These are phyloP conservation scores for Phytopythium litorale DNA, from an alignment of 352 stramenopile species.

Conservation along the genomic window DNA sequence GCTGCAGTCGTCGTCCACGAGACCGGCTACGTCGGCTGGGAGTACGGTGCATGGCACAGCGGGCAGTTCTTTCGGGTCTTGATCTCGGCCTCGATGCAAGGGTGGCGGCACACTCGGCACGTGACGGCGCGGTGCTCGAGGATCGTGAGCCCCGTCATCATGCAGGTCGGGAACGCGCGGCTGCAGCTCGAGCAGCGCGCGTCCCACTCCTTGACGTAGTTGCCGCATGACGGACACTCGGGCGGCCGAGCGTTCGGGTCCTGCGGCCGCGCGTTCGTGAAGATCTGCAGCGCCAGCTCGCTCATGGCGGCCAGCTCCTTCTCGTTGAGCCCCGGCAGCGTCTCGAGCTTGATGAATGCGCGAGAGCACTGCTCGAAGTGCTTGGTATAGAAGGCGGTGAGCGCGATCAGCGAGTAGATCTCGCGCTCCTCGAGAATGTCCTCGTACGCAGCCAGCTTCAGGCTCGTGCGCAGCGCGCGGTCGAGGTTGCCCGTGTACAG, in stretches of 20 bases:
- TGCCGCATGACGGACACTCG: conserved; percentile 78
- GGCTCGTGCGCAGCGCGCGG: conserved; percentile 76
- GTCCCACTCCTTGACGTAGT: conserved; percentile 85
- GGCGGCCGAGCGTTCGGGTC: conserved; percentile 78
- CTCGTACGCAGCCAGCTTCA: conserved; percentile 89
- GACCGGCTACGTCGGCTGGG: conserved; percentile 8
- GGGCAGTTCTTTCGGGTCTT: conserved; percentile 81
- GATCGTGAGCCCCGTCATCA: conserved; percentile 76
- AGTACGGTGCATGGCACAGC: conserved; percentile 79
- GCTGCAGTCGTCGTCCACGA: not conserved
- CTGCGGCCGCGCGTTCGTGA: conserved; percentile 64
- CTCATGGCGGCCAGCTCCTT: conserved; percentile 61
- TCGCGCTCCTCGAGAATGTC: conserved; percentile 90
- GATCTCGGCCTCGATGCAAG: conserved; percentile 84
- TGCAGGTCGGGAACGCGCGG: conserved; percentile 64
- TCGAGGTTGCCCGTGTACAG: conserved; percentile 86
- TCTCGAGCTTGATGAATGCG: conserved; percentile 93
- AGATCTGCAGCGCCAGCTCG: conserved; percentile 84
- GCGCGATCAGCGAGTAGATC: conserved; percentile 92
- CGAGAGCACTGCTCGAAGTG: conserved; percentile 90
- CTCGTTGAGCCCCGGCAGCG: conserved; percentile 49
- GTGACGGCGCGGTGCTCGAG: conserved; percentile 66
- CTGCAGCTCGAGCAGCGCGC: conserved; percentile 79
- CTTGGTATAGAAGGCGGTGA: conserved; percentile 90
- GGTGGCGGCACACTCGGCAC: conserved; percentile 88